Percentiles rank a stretch among this genome's conserved stretches.
phyloP scores from a whole-genome alignment of 768 basidiomycete genomes.

The Solioccasus polychromus region DNA sequence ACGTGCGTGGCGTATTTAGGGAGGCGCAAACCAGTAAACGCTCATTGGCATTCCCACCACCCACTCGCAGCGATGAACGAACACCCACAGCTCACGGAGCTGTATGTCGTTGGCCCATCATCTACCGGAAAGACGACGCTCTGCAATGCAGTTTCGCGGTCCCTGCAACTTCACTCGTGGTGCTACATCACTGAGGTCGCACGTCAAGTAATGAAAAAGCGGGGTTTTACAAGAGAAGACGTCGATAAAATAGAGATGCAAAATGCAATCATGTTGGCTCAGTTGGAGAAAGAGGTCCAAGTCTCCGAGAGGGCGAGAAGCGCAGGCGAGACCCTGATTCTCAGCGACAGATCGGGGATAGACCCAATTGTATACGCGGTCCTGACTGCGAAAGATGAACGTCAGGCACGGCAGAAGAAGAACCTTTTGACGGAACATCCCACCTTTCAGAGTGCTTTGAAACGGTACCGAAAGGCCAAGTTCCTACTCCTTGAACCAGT shows the following conservation, averaged over 20 bases:
- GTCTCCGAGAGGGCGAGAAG: conserved; percentile 11
- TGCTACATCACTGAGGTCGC: conserved; percentile 62
- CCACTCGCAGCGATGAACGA: conserved; percentile 15
- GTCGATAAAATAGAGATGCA: conserved; percentile 58
- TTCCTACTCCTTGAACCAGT: conserved; percentile 58
- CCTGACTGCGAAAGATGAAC: conserved; percentile 39
- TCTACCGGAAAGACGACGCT: conserved; percentile 74
- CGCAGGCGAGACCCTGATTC: conserved; percentile 30
- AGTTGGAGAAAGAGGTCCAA: conserved; percentile 44
- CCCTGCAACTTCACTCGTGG: conserved; percentile 35
- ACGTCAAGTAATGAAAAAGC: conserved; percentile 49
- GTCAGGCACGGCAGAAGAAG: conserved; percentile 36
- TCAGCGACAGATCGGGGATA: conserved; percentile 64
- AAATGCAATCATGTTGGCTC: conserved; percentile 55
- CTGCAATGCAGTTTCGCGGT: conserved; percentile 47
- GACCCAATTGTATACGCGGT: conserved; percentile 64
- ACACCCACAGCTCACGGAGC: conserved; percentile 14
- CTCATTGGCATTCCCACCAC: conserved; percentile 18
- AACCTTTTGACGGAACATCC: conserved; percentile 33
- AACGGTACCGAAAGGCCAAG: conserved; percentile 42
- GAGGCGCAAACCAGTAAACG: conserved; percentile 6
- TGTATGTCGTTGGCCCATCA: conserved; percentile 53
- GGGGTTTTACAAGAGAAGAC: conserved; percentile 53
- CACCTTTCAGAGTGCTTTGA: conserved; percentile 42
- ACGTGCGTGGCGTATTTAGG: conserved; percentile 10